Percentiles rank a stretch among this genome's conserved stretches.
Evolutionary conservation across 1,139 yeast genomes (phyloP).

Genomic region (Candida smagusa): DNA sequence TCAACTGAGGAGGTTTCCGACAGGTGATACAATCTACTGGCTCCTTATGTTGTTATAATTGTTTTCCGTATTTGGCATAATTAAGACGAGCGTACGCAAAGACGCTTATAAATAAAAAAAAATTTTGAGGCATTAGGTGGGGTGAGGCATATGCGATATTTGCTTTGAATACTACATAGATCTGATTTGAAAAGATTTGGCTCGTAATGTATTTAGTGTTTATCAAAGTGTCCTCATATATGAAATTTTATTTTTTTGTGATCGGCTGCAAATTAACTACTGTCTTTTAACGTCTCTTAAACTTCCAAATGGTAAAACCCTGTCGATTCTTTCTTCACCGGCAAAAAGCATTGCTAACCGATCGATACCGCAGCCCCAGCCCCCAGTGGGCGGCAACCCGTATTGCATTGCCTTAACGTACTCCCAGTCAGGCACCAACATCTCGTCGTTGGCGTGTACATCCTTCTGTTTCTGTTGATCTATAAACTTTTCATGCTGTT

Average conservation of each 20-base stretch:
- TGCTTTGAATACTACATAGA: too few species aligned
- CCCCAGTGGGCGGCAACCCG: slow-evolving; percentile 97
- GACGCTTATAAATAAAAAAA: background rate
- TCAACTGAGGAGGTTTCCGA: too few species aligned
- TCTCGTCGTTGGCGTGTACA: slow-evolving; percentile 55
- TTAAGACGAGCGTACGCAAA: slow-evolving; percentile 2
- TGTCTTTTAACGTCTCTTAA: slow-evolving; percentile 67
- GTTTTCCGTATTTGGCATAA: slow-evolving; percentile 2
- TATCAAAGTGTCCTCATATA: too few species aligned
- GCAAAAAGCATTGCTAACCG: slow-evolving; percentile 78
- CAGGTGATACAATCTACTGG: too few species aligned
- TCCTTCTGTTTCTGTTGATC: slow-evolving; percentile 50
- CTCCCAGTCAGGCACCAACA: slow-evolving; percentile 67
- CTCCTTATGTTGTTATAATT: background rate
- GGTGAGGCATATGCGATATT: too few species aligned
- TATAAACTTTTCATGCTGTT: slow-evolving; percentile 59
- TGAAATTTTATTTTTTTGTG: background rate
- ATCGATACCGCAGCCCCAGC: slow-evolving; percentile 96
- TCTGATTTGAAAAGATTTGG: too few species aligned
- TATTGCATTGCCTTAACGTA: slow-evolving; percentile 78
- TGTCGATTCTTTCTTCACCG: slow-evolving; percentile 64
- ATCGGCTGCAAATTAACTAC: slow-evolving; percentile 15
- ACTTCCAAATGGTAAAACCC: slow-evolving; percentile 80
- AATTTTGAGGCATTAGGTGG: background rate
- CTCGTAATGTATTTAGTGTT: too few species aligned